A percentile compares a stretch with the other conserved stretches of the same genome.
phyloP scores from a whole-genome alignment of 2,329 filamentous ascomycete species.

The Aspergillus fumigatus region DNA sequence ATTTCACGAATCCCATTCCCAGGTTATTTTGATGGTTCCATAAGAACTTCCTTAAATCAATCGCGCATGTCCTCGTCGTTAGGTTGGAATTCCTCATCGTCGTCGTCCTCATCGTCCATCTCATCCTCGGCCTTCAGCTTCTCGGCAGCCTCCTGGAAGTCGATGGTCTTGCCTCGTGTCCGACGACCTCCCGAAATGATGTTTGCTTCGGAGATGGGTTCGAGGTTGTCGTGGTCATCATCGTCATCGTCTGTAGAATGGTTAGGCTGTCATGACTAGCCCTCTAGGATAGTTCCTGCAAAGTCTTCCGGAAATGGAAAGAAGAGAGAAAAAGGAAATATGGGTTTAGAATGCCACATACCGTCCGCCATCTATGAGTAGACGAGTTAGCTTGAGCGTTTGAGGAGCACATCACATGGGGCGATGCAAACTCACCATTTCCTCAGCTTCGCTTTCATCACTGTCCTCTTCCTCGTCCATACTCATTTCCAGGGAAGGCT shows the following conservation, averaged over 20 bases:
- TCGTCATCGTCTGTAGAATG: constrained; percentile 52
- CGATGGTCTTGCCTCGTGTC: constrained; percentile 86
- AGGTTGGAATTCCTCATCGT: constrained; percentile 37
- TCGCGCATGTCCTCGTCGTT: constrained; percentile 37
- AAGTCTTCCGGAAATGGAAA: not conserved
- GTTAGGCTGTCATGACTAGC: constrained; percentile 15
- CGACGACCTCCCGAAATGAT: constrained; percentile 75
- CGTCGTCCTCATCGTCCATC: constrained; percentile 54
- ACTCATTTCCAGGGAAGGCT: constrained; percentile 54
- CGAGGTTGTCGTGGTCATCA: constrained; percentile 71
- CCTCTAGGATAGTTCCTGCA: not conserved
- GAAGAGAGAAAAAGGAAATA: not conserved
- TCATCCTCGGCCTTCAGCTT: constrained; percentile 68
- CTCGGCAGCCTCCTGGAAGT: constrained; percentile 85
- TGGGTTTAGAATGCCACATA: not conserved
- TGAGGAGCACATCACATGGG: not conserved
- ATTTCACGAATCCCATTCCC: constrained; percentile 11
- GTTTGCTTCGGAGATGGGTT: constrained; percentile 87
- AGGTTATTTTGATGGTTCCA: constrained; percentile 9
- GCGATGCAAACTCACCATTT: constrained; percentile 28
- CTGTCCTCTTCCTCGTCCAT: constrained; percentile 68
- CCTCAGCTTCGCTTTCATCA: constrained; percentile 57
- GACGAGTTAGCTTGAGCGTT: not conserved
- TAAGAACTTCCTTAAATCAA: constrained; percentile 21
- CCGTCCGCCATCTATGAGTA: not conserved